Base-by-base conservation (phyloP, 2,329 filamentous ascomycete species). In the Mariannaea sp. region DNA sequence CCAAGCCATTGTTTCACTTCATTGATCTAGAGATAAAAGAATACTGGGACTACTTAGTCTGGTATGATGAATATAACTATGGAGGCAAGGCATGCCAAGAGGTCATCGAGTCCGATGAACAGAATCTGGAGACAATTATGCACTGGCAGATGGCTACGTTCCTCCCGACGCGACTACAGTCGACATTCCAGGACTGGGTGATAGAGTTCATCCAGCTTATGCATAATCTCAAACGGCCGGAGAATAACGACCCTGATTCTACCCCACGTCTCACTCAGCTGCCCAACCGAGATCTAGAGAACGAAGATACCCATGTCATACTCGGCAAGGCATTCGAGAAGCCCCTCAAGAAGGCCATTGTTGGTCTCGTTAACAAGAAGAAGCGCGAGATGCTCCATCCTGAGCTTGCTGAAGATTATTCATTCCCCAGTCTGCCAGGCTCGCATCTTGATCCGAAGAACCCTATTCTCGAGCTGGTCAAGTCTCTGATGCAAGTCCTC, bases 21-120 rank as follows among this genome's bases (percentile, higher is more conserved):
- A 86, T 99, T 58, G 94, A 99, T 65, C 80, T 99, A 3, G 90
- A 97, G 65, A 94, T 99, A 72, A 96, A 93, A 62, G 94, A 99
- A 70, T 99, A 97, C 73, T 99, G 94, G 94, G 94, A 99, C 71
- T 97, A 97, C 66, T 84, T 99, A 0, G 86, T 97, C 4, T 99
- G 94, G 94, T 97, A 97, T 63, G 94, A 99, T 64, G 91, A 97
- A 73, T 97, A 93, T 79, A 99, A 99, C 77, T 97, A 97, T 66
- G 95, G 94, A 49, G 94, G 94, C 56, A 95, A 95, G 67, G 94
- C 90, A 4, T 96, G 91, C 61, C 84, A 87, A 43, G 84, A 94
- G 65, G 89, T 97, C 3, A 80, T 88, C 7, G 90, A 93, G 64
- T 73, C 74, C 5, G 78, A 82, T 4, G 85, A 88, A 38, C 92